Percentiles rank a stretch among this genome's conserved stretches.
phyloP scores from a whole-genome alignment of 2,329 filamentous ascomycete species.

The Beauveria varroae region DNA sequence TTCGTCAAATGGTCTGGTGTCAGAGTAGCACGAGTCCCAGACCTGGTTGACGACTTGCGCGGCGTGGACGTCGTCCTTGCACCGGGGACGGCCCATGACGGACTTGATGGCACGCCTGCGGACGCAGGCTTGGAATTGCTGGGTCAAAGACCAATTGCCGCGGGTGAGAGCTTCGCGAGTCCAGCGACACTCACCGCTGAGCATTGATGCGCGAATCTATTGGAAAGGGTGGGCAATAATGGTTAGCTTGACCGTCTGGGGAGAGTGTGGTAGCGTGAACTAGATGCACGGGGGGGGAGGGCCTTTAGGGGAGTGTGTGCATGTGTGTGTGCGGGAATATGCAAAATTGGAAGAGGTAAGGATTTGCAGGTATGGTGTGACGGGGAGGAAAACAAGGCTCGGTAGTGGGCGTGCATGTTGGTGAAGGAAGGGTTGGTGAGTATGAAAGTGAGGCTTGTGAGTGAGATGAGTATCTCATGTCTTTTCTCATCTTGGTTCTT shows the following conservation, averaged over 20 bases:
- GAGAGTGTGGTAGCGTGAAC: neutral
- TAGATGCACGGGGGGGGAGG: neutral
- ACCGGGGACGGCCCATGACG: slow-evolving; percentile 68
- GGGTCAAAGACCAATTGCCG: slow-evolving; percentile 80
- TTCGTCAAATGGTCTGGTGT: slow-evolving; percentile 94
- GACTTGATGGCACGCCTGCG: slow-evolving; percentile 71
- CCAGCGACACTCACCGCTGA: slow-evolving; percentile 93
- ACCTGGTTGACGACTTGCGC: slow-evolving; percentile 88
- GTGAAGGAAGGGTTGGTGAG: neutral
- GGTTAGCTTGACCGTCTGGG: neutral
- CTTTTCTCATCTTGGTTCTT: slow-evolving; percentile 16
- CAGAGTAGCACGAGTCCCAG: slow-evolving; percentile 95
- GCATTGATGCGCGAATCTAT: slow-evolving; percentile 83
- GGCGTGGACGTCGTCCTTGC: slow-evolving; percentile 81
- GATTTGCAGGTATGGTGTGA: neutral
- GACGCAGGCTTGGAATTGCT: slow-evolving; percentile 92
- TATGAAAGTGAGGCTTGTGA: neutral
- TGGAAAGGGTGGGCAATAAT: slow-evolving; percentile 13
- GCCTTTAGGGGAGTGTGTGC: neutral
- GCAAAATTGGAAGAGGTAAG: slow-evolving; percentile 4
- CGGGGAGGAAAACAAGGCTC: neutral
- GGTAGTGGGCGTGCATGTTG: neutral
- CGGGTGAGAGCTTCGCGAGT: slow-evolving; percentile 75
- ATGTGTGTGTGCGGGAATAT: neutral
- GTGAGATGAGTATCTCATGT: slow-evolving; percentile 6